phyloP scores from a whole-genome alignment of 768 basidiomycete genomes.

The Coprinellus micaceus region DNA sequence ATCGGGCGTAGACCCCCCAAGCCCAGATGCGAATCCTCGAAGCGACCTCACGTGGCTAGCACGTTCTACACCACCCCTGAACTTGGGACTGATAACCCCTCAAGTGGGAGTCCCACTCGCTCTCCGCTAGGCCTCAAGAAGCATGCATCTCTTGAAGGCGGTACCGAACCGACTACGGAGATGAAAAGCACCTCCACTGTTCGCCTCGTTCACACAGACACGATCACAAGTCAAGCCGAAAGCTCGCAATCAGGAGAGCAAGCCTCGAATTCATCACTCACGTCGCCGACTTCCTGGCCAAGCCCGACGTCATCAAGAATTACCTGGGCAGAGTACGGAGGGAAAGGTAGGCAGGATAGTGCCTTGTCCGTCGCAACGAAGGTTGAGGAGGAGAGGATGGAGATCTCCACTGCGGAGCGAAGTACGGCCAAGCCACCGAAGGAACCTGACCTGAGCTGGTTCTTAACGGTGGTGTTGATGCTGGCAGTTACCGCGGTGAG shows the following conservation, averaged over 20 bases:
- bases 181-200: too few species aligned
- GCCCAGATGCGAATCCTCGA: not conserved
- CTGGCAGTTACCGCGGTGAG: slow-evolving; percentile 60
- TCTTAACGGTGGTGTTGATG: slow-evolving; percentile 53
- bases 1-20: not conserved
- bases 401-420: not conserved
- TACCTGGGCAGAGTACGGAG: not conserved
- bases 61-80: too few species aligned
- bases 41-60: not conserved
- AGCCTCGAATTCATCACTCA: too few species aligned
- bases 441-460: slow-evolving; percentile 56
- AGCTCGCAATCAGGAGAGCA: too few species aligned
- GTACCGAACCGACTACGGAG: too few species aligned
- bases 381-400: not conserved
- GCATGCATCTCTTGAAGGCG: not conserved
- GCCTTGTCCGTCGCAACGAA: not conserved
- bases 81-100: too few species aligned
- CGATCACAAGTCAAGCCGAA: too few species aligned
- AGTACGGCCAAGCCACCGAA: slow-evolving; percentile 21
- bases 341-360: not conserved
- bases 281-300: too few species aligned
- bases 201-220: not conserved
- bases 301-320: not conserved
- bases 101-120: too few species aligned
- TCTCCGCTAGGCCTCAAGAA: not conserved